Base-by-base conservation (phyloP, 805 yeast species). In the Henningerozyma blattae region DNA sequence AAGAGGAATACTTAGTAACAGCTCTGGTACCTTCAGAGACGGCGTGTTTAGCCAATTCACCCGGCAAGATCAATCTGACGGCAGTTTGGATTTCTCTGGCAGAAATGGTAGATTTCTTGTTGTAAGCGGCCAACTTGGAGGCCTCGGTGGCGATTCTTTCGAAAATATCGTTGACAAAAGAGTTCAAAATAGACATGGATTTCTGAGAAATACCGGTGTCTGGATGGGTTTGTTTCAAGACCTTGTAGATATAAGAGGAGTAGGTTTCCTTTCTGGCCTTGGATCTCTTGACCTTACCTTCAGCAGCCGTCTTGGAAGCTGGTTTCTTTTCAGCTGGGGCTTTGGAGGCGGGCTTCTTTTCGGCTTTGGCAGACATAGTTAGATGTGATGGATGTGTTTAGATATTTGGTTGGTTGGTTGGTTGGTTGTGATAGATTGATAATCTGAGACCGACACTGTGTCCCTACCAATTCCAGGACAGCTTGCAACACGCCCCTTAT, bases 1-100 rank as follows among this genome's bases (percentile, higher is more conserved):
- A 58, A 58, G 94, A 79, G 56, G 94, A 80, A 76, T 84, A 85
- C 72, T 85, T 85, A 65, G 95, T 83, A 56, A 85, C 94, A 64
- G 95, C 94, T 77, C 94, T 83, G 52, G 95, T 85, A 75, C 96
- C 96, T 72, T 87, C 97, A 55, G 94, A 81, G 55, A 86, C 94
- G 58, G 96, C 95, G 70, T 87, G 96, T 75, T 86, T 86, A 52
- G 95, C 95, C 62, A 87, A 75, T 73, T 87, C 96, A 77, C 96
- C 96, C 52, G 97, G 97, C 56, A 87, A 78, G 67, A 87, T 86
- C 59, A 87, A 78, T 77, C 95, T 84, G 49, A 87, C 96, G 52
- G 97, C 96, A 53, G 96, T 87, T 74, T 87, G 96, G 57, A 87
- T 87, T 72, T 87, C 96, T 73, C 96, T 85, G 43, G 96, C 93